Base-by-base conservation (phyloP, 331 rosid genomes). In the Stylosanthes scabra region DNA sequence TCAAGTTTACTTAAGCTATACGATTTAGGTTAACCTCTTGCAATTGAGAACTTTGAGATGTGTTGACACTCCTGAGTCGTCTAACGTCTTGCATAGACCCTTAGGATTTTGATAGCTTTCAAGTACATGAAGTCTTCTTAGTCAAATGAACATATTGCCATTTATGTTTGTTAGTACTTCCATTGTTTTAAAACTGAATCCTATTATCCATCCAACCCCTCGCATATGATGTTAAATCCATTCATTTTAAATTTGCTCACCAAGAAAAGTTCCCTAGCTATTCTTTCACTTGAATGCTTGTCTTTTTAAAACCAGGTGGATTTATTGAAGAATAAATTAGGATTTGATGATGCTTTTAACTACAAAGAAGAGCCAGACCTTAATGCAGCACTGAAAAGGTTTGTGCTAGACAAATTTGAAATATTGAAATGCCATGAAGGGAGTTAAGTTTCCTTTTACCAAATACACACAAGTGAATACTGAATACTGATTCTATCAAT, bases 341-440 rank as follows among this genome's bases (percentile, higher is more conserved):
- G 83, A 59, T 79, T 59, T 27, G 65, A 72, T 50, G 78, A 66
- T n/a, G 78, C 80, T 16, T 74, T 80, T 37, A 74, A 80, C 72
- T 80, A 80, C 76, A 80, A 80, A 63, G 83, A 80, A 68, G 83
- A 80, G 16, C 37, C 60, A 0, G 72, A 80, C 45, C 80, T 80
- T 8, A 6, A 54, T 80, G 67, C 76, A 15, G 59, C 72, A 6
- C 49, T 80, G 67, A 80, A 80, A 80, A 80, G 71, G 83, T 80
- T 14, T 41, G n/a, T 14, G 29, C 2, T n/a, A 11, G 4, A 49
- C 11, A 39, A 29, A 9, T 39, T 47, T 25, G 8, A 39, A n/a
- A 20, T 20, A 12, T 46, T 29, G 2, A 46, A 37, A 25, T n/a
- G 37, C 37, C 46, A 6, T 40, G 3, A 15, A 54, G 25, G 7